phyloP scores from a whole-genome alignment of 1,284 basidiomycete genomes.

The Ceratobasidium sp. region DNA sequence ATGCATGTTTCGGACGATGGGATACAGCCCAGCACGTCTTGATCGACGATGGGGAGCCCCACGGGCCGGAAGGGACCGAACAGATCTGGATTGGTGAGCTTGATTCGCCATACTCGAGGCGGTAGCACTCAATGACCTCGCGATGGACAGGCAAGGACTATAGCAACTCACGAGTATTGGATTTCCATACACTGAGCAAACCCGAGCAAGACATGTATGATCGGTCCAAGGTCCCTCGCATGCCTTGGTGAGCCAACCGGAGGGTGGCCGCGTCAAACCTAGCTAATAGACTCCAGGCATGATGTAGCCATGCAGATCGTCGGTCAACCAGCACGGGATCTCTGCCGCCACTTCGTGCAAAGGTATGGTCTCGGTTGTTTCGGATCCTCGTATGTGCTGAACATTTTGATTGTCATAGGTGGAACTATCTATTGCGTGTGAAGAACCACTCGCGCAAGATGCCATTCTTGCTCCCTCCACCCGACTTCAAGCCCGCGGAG shows the following conservation, averaged over 20 bases:
- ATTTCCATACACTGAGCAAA: slow-evolving; percentile 90
- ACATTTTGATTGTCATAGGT: slow-evolving; percentile 63
- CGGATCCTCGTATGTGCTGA: slow-evolving; percentile 50
- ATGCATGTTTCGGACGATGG: slow-evolving; percentile 95
- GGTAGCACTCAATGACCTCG: not conserved
- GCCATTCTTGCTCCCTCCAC: slow-evolving; percentile 95
- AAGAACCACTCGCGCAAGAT: slow-evolving; percentile 94
- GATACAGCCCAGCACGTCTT: slow-evolving; percentile 96
- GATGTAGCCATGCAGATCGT: slow-evolving; percentile 96
- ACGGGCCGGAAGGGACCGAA: slow-evolving; percentile 68
- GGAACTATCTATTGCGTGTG: slow-evolving; percentile 92
- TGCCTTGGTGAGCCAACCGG: slow-evolving; percentile 84
- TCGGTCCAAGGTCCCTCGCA: slow-evolving; percentile 87
- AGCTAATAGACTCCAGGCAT: slow-evolving; percentile 73
- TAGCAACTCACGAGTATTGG: slow-evolving; percentile 88
- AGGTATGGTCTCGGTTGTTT: slow-evolving; percentile 63
- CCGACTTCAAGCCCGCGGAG: slow-evolving; percentile 90
- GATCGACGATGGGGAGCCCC: slow-evolving; percentile 80
- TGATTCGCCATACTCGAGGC: slow-evolving; percentile 13
- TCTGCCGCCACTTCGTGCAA: slow-evolving; percentile 96
- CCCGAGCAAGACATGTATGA: slow-evolving; percentile 97
- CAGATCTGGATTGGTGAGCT: slow-evolving; percentile 86
- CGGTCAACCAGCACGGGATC: slow-evolving; percentile 94
- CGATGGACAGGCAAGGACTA: slow-evolving; percentile 84
- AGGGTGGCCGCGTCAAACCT: not conserved